Percentiles rank a stretch among this genome's conserved stretches.
These are phyloP conservation scores for Clonostachys byssicola DNA, from an alignment of 2,329 filamentous ascomycete genomes.

Conservation along the genomic window DNA sequence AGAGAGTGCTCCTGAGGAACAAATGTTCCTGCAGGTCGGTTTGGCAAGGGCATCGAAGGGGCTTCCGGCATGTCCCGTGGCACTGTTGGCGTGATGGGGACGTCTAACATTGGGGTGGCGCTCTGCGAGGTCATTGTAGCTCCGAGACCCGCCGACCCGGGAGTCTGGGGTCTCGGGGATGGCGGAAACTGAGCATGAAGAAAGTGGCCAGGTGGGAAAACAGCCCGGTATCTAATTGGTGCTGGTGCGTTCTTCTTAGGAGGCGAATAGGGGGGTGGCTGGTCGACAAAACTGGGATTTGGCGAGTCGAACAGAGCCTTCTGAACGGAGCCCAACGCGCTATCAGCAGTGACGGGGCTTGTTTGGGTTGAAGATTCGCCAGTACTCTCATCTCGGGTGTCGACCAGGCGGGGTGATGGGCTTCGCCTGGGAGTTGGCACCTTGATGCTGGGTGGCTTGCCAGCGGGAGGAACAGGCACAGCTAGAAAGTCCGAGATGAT, in stretches of 20 bases:
- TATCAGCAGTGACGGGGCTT: too few relatives aligned
- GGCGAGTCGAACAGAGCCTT: too few relatives aligned
- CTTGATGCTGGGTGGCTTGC: conserved; percentile 24
- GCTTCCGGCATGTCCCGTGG: conserved; percentile 3
- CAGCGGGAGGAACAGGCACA: conserved; percentile 8
- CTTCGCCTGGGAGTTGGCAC: conserved; percentile 27
- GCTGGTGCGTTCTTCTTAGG: conserved; percentile 28
- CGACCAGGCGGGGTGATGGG: conserved; percentile 15
- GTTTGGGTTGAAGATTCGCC: too few relatives aligned
- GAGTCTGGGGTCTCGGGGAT: conserved; percentile 27
- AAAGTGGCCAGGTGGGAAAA: conserved; percentile 52
- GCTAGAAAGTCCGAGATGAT: not conserved
- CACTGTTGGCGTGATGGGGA: conserved; percentile 44
- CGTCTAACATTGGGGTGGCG: conserved; percentile 55
- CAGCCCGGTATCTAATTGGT: conserved; percentile 47
- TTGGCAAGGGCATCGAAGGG: conserved; percentile 23
- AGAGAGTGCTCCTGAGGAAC: conserved; percentile 37
- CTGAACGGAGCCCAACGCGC: too few relatives aligned
- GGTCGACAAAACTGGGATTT: conserved; percentile 10
- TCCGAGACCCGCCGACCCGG: conserved; percentile 59
- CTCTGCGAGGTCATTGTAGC: conserved; percentile 59
- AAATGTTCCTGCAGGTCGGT: conserved; percentile 38
- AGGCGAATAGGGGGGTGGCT: conserved; percentile 54
- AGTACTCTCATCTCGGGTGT: too few relatives aligned
- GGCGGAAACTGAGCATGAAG: conserved; percentile 42